A percentile compares a stretch with the other conserved stretches of the same genome.
Evolutionary conservation across 371 early-diverging fungal genomes (phyloP).

Genomic region (Syncephalastrum monosporum): DNA sequence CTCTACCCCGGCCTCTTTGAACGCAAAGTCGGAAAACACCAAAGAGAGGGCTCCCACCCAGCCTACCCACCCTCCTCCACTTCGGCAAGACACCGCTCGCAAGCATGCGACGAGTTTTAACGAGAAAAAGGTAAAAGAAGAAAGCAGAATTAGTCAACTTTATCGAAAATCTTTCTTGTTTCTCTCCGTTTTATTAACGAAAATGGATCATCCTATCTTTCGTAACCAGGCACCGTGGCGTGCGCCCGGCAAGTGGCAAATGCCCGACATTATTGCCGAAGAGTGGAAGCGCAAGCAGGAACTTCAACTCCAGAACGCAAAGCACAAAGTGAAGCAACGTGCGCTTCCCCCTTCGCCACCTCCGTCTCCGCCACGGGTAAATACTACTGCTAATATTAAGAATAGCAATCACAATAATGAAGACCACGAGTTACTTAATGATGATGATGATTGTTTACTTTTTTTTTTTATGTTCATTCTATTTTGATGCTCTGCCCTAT

Average conservation of each 20-base stretch:
- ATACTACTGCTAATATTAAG: conserved; percentile 2
- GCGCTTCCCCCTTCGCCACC: conserved; percentile 1
- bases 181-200: not conserved
- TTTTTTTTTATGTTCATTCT: not conserved
- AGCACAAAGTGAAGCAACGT: conserved; percentile 15
- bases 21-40: too few relatives aligned
- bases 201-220: not conserved
- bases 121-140: not conserved
- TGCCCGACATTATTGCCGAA: conserved; percentile 51
- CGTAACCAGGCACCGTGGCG: conserved; percentile 42
- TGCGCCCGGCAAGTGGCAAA: conserved; percentile 45
- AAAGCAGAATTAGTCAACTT: too few relatives aligned
- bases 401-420: not conserved
- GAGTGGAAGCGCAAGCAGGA: conserved; percentile 24
- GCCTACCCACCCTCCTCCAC: not conserved
- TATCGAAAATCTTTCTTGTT: not conserved
- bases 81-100: not conserved
- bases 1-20: too few relatives aligned
- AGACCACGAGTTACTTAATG: not conserved
- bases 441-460: not conserved
- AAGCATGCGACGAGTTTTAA: conserved; percentile 1
- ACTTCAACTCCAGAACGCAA: conserved; percentile 4
- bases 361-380: conserved; percentile 6
- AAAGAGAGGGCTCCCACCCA: too few relatives aligned
- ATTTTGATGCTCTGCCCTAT: not conserved